phyloP scores from a whole-genome alignment of 257 asterid species.

The Plantago elongata region DNA sequence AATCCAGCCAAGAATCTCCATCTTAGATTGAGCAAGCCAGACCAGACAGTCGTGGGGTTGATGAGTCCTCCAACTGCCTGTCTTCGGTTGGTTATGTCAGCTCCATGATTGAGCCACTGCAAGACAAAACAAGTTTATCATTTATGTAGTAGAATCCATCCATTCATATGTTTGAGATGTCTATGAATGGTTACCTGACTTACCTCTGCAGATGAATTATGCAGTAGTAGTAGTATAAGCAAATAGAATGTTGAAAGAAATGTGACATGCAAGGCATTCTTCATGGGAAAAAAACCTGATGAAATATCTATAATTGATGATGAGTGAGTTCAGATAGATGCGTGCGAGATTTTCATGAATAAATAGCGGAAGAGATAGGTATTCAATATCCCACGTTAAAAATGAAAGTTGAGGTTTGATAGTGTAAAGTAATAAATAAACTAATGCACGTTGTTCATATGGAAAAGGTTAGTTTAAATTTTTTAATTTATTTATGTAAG shows the following conservation, averaged over 20 bases:
- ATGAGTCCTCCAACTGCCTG: slow-evolving; percentile 37
- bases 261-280: slow-evolving; percentile 17
- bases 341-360: no score
- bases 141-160: not conserved
- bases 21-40: slow-evolving; percentile 24
- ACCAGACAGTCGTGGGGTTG: slow-evolving; percentile 30
- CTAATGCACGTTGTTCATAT: no score
- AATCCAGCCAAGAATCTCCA: slow-evolving; percentile 68
- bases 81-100: slow-evolving; percentile 50
- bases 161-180: no score
- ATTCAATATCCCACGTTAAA: no score
- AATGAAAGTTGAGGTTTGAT: no score
- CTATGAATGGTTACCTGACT: no score
- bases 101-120: slow-evolving; percentile 75
- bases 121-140: not conserved
- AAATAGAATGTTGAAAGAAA: slow-evolving; percentile 23
- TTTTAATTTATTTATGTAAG: no score
- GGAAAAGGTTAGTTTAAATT: no score
- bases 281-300: not conserved
- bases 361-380: no score
- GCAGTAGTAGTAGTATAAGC: slow-evolving; percentile 12
- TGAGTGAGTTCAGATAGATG: no score
- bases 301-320: not conserved
- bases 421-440: no score
- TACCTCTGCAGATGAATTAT: slow-evolving; percentile 44